Conservation (phyloP, 192 early-diverging fungal genomes). For the Martensiomyces pterosporus region DNA sequence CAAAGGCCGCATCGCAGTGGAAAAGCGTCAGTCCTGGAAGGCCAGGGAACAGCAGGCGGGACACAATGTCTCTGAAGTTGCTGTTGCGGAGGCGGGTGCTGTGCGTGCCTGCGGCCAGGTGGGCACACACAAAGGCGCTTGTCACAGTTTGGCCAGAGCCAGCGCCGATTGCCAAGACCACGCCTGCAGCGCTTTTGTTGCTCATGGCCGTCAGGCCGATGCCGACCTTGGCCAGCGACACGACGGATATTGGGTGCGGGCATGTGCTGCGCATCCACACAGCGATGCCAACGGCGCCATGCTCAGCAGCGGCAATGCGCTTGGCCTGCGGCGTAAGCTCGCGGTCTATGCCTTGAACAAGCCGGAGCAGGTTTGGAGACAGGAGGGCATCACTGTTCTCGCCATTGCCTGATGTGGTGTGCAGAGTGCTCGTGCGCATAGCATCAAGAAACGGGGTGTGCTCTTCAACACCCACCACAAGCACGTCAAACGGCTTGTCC, state of each 20-base stretch:
- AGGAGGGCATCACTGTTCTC: neutral
- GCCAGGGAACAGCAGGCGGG: neutral
- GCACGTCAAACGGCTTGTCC: neutral
- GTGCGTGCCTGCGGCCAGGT: neutral
- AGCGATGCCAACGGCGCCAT: conserved; percentile 5
- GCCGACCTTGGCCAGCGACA: neutral
- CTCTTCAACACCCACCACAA: conserved; percentile 2
- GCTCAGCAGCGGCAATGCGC: conserved; percentile 1
- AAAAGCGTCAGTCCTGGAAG: neutral
- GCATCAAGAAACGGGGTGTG: neutral
- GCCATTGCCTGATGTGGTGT: too few species aligned
- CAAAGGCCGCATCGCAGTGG: neutral
- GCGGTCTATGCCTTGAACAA: neutral
- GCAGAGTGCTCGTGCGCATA: too few species aligned
- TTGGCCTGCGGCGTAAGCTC: neutral
- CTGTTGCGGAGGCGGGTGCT: neutral
- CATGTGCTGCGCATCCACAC: neutral
- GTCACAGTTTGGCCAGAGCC: neutral
- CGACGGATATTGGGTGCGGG: neutral
- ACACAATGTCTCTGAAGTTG: neutral
- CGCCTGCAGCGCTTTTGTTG: neutral
- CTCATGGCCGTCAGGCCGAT: neutral
- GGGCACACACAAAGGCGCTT: neutral
- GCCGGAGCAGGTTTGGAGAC: neutral
- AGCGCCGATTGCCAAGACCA: neutral